These are phyloP conservation scores for Cokeromyces recurvatus DNA, from an alignment of 371 early-diverging fungal species.

Conservation along the genomic window DNA sequence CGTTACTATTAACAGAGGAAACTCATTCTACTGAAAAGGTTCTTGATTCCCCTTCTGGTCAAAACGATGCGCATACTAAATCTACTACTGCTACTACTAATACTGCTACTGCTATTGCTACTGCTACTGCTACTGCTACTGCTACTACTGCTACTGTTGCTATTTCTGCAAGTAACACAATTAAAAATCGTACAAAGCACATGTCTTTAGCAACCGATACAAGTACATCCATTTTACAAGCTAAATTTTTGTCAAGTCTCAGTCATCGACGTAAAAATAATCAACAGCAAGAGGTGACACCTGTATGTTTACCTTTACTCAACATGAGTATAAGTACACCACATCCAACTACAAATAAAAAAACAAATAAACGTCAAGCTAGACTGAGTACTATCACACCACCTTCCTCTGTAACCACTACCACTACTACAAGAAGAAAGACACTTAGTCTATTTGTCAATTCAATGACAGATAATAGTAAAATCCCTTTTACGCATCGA, in stretches of 20 bases:
- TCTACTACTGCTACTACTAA: too few species aligned
- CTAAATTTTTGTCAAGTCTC: conserved; percentile 41
- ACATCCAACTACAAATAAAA: conserved; percentile 6
- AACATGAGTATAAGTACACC: conserved; percentile 21
- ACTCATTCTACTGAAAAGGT: conserved; percentile 27
- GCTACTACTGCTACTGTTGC: too few species aligned
- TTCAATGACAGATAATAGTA: conserved; percentile 29
- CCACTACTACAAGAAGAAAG: conserved; percentile 47
- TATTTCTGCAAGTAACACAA: conserved; percentile 14
- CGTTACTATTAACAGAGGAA: too few species aligned
- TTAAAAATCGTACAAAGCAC: conserved; percentile 20
- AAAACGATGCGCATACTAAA: too few species aligned
- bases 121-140: too few species aligned
- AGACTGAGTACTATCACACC: conserved; percentile 12
- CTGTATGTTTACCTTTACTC: conserved; percentile 2
- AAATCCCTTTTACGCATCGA: conserved; percentile 10
- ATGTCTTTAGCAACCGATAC: conserved; percentile 13
- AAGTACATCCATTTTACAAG: conserved; percentile 33
- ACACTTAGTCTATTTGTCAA: conserved; percentile 51
- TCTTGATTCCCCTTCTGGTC: conserved; percentile 29
- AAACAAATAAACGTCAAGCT: conserved; percentile 4
- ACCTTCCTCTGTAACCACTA: conserved; percentile 15
- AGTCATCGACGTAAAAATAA: conserved; percentile 21
- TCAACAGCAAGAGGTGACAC: background rate
- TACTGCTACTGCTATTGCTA: too few species aligned